phyloP scores from a whole-genome alignment of 257 asterid species.

The Solanum arcanum region DNA sequence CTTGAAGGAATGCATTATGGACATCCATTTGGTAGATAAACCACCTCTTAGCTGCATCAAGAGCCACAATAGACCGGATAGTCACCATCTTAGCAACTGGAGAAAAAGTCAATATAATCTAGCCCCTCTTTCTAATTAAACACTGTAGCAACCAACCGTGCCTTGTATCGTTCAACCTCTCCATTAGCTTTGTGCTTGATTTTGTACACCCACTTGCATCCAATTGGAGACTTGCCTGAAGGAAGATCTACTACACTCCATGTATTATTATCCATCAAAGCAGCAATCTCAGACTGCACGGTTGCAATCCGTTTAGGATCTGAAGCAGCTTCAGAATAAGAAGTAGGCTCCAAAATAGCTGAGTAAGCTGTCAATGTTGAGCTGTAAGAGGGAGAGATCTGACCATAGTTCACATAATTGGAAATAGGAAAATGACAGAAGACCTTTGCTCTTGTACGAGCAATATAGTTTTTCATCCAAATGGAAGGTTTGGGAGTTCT shows the following conservation, averaged over 20 bases:
- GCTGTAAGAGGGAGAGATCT: too few relatives aligned
- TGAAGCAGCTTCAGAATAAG: too few relatives aligned
- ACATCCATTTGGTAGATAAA: background rate
- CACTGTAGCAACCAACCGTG: background rate
- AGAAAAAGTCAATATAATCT: too few relatives aligned
- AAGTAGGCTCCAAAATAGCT: background rate
- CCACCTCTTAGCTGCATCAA: background rate
- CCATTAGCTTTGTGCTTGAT: background rate
- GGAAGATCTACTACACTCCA: background rate
- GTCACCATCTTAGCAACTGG: too few relatives aligned
- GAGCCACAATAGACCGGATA: background rate
- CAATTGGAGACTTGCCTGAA: background rate
- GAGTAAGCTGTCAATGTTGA: background rate
- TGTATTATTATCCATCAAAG: too few relatives aligned
- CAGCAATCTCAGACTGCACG: too few relatives aligned
- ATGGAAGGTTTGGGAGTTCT: background rate
- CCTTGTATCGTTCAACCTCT: background rate
- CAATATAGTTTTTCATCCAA: background rate
- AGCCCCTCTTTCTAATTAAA: background rate
- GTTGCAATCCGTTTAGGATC: too few relatives aligned
- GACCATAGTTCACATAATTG: background rate
- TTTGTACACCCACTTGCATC: background rate
- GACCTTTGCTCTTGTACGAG: too few relatives aligned
- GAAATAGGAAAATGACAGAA: background rate
- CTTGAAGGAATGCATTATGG: background rate